Conservation (phyloP, 148 eudicot genomes). For the Linanthus parryae region DNA sequence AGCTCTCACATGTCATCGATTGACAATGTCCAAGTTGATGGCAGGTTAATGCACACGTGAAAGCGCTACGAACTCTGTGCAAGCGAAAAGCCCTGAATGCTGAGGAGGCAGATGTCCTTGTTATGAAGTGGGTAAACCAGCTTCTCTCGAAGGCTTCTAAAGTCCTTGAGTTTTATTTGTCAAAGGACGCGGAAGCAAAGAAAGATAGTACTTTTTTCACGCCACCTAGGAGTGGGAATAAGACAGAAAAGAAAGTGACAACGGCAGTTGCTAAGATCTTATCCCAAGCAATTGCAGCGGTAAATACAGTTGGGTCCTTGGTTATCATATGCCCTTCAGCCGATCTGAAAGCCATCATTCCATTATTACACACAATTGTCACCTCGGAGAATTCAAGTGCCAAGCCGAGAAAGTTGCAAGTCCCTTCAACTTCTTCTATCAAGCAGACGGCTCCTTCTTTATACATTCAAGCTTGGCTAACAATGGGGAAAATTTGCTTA, state of each 20-base stretch:
- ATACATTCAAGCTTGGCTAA: slow-evolving; percentile 86
- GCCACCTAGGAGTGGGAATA: slow-evolving; percentile 36
- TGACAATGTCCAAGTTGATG: slow-evolving; percentile 9
- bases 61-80: slow-evolving; percentile 87
- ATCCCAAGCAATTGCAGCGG: slow-evolving; percentile 54
- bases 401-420: slow-evolving; percentile 40
- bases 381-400: slow-evolving; percentile 67
- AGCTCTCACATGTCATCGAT: background rate
- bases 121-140: slow-evolving; percentile 57
- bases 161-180: slow-evolving; percentile 49
- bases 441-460: slow-evolving; percentile 75
- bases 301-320: slow-evolving; percentile 84
- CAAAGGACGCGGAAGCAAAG: slow-evolving; percentile 37
- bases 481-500: slow-evolving; percentile 97
- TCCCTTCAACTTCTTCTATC: slow-evolving; percentile 41
- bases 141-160: slow-evolving; percentile 58
- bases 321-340: slow-evolving; percentile 74
- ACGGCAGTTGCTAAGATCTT: slow-evolving; percentile 28
- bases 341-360: slow-evolving; percentile 52
- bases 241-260: slow-evolving; percentile 33
- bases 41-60: slow-evolving; percentile 96
- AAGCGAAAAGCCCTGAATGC: slow-evolving; percentile 61
- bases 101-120: slow-evolving; percentile 70
- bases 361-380: slow-evolving; percentile 68
- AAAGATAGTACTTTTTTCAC: slow-evolving; percentile 49